Percentiles rank a stretch among this genome's conserved stretches.
Conservation (phyloP, 164 flowering plant genomes). For the Tetracentron sinense region DNA sequence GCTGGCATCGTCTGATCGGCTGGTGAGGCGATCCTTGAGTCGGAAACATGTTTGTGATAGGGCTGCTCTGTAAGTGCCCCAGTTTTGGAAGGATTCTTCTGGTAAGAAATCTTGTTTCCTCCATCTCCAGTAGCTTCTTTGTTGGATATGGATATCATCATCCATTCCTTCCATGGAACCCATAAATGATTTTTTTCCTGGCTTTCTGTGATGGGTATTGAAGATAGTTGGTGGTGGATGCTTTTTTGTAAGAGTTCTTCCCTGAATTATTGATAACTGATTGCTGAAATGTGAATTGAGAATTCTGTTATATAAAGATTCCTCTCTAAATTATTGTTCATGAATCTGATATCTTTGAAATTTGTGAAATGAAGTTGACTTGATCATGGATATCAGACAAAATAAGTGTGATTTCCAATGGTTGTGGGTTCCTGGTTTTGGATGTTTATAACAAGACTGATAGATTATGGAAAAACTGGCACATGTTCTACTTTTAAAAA, state of each 20-base stretch:
- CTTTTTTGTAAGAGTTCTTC: too few species aligned
- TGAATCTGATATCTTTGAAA: neutral
- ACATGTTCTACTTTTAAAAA: too few species aligned
- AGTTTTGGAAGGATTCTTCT: slow-evolving; percentile 53
- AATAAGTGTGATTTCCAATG: neutral
- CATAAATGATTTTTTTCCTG: slow-evolving; percentile 11
- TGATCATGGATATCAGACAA: neutral
- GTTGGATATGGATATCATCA: slow-evolving; percentile 12
- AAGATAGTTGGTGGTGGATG: too few species aligned
- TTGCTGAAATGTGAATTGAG: neutral
- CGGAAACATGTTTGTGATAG: slow-evolving; percentile 31
- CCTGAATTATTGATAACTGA: too few species aligned
- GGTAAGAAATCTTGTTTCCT: slow-evolving; percentile 66
- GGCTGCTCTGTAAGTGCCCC: slow-evolving; percentile 38
- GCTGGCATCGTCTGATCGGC: slow-evolving; percentile 43
- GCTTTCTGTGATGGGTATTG: neutral
- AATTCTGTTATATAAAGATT: neutral
- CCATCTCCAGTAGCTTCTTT: slow-evolving; percentile 50
- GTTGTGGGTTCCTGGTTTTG: too few species aligned
- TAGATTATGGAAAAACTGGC: neutral
- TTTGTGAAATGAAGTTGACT: neutral
- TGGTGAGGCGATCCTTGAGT: slow-evolving; percentile 39
- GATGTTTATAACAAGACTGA: too few species aligned
- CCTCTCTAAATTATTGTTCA: neutral
- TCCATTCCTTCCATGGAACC: slow-evolving; percentile 11